A percentile compares a stretch with the other conserved stretches of the same genome.
phyloP scores from a whole-genome alignment of 768 basidiomycete genomes.

The Lyophyllum decastes region DNA sequence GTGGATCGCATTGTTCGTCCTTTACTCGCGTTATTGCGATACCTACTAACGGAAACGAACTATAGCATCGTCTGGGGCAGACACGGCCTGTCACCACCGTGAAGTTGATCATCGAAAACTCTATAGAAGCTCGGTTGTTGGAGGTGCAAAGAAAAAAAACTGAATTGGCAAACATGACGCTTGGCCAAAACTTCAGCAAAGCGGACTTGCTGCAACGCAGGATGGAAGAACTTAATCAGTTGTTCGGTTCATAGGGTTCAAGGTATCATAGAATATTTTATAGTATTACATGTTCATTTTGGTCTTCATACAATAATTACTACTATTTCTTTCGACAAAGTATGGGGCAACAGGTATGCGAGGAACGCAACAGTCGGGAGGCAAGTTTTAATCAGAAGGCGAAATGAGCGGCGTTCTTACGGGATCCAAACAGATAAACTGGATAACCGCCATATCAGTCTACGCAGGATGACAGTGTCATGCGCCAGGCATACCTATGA shows the following conservation, averaged over 20 bases:
- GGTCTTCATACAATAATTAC: slow-evolving; percentile 18
- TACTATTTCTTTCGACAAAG: slow-evolving; percentile 3
- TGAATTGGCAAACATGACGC: slow-evolving; percentile 90
- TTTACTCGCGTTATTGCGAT: background rate
- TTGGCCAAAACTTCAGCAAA: slow-evolving; percentile 85
- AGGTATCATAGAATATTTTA: slow-evolving; percentile 29
- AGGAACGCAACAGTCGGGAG: slow-evolving; percentile 2
- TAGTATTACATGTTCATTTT: slow-evolving; percentile 27
- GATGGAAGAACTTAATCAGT: slow-evolving; percentile 81
- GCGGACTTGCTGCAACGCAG: slow-evolving; percentile 85
- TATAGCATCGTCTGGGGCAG: slow-evolving; percentile 93
- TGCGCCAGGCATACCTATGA: slow-evolving; percentile 41
- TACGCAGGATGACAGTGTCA: background rate
- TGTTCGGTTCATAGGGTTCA: slow-evolving; percentile 51
- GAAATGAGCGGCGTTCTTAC: slow-evolving; percentile 74
- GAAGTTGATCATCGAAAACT: slow-evolving; percentile 91
- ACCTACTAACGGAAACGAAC: slow-evolving; percentile 1
- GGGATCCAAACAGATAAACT: slow-evolving; percentile 75
- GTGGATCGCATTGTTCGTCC: slow-evolving; percentile 91
- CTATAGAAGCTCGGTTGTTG: slow-evolving; percentile 90
- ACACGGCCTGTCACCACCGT: slow-evolving; percentile 88
- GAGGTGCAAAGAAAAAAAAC: slow-evolving; percentile 96
- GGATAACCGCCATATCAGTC: background rate
- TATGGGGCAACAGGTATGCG: background rate
- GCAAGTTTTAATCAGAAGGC: slow-evolving; percentile 52